These are phyloP conservation scores for Lojkania enalia DNA, from an alignment of 2,329 filamentous ascomycete genomes.

Conservation along the genomic window DNA sequence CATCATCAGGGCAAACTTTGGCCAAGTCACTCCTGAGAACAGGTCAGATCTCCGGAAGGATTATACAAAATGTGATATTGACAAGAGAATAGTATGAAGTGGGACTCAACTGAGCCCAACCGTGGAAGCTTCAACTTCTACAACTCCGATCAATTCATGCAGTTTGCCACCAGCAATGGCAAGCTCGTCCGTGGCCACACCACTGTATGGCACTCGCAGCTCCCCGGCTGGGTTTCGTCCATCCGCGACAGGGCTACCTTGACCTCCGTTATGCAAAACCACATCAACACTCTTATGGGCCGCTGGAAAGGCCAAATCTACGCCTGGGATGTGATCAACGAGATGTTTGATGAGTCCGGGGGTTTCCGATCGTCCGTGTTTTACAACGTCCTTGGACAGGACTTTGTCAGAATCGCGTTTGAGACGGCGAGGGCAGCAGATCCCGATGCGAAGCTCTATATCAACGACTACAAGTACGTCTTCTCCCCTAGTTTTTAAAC, in stretches of 20 bases:
- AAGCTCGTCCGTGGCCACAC: conserved; percentile 68
- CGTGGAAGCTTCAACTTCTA: conserved; percentile 53
- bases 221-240: conserved; percentile 60
- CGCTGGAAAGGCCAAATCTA: conserved; percentile 68
- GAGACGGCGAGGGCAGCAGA: conserved; percentile 68
- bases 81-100: conserved; percentile 61
- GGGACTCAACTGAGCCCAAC: conserved; percentile 60
- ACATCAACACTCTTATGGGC: conserved; percentile 61
- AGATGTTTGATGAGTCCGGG: conserved; percentile 66
- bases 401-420: conserved; percentile 73
- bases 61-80: conserved; percentile 1
- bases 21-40: conserved; percentile 69
- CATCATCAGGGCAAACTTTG: conserved; percentile 66
- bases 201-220: conserved; percentile 63
- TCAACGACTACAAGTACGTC: conserved; percentile 66
- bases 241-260: conserved; percentile 59
- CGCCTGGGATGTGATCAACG: conserved; percentile 67
- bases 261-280: conserved; percentile 62
- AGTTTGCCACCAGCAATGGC: conserved; percentile 60
- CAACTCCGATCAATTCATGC: conserved; percentile 61
- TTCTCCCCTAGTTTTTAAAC: neutral
- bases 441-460: conserved; percentile 70
- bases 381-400: conserved; percentile 69
- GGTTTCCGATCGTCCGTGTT: conserved; percentile 65
- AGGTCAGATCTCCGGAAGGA: conserved; percentile 22